Percentiles rank a stretch among this genome's conserved stretches.
Evolutionary conservation across 164 flowering plant species (phyloP).

Genomic region (Magnolia sinica): DNA sequence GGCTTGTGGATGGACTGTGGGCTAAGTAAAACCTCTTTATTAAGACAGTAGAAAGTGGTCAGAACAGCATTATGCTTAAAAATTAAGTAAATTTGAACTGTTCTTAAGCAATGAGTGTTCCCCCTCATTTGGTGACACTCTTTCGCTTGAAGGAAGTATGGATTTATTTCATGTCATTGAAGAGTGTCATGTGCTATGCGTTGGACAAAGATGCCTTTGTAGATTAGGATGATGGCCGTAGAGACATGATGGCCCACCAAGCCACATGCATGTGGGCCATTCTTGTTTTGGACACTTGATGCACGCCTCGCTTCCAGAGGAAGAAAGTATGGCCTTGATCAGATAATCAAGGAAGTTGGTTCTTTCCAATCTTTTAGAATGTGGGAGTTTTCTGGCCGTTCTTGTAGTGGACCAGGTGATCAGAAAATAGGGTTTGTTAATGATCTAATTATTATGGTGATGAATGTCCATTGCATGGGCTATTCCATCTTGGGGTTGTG

Average conservation of each 20-base stretch:
- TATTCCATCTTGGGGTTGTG: too few relatives aligned
- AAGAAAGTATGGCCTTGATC: background rate
- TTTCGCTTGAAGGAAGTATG: background rate
- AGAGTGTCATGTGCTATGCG: background rate
- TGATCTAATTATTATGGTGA: too few relatives aligned
- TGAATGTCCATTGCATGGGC: too few relatives aligned
- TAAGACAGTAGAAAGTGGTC: too few relatives aligned
- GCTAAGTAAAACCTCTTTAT: too few relatives aligned
- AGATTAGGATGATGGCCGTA: background rate
- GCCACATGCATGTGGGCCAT: constrained; percentile 4
- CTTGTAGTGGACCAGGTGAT: too few relatives aligned
- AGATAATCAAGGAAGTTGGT: background rate
- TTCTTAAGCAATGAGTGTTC: background rate
- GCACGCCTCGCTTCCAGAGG: background rate
- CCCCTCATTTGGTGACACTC: background rate
- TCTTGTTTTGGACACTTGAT: background rate
- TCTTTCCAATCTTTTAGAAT: too few relatives aligned
- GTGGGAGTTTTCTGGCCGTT: too few relatives aligned
- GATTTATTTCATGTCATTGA: background rate
- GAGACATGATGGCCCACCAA: background rate
- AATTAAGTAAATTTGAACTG: background rate
- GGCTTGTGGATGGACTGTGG: too few relatives aligned
- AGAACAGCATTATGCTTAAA: too few relatives aligned
- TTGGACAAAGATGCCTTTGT: background rate
- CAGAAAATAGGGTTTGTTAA: too few relatives aligned